phyloP scores from a whole-genome alignment of 1,284 basidiomycete genomes.

The Malassezia yamatoensis region DNA sequence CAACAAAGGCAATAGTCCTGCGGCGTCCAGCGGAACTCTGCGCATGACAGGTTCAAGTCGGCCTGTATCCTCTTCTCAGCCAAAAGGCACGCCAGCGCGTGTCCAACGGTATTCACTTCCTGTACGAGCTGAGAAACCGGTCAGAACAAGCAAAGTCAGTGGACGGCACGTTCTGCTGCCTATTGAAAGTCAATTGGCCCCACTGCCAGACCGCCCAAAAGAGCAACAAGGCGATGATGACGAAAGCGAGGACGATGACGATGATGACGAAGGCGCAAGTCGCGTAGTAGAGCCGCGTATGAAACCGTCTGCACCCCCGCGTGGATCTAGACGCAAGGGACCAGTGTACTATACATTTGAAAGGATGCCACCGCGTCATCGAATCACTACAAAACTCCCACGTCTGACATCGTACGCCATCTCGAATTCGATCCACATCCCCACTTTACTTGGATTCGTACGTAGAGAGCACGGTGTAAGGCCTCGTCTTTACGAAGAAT shows the following conservation, averaged over 20 bases:
- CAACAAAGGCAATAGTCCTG: background rate
- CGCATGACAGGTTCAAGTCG: background rate
- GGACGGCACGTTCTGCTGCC: slow-evolving; percentile 85
- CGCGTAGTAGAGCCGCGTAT: slow-evolving; percentile 14
- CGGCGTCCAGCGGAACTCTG: background rate
- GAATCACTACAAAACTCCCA: slow-evolving; percentile 34
- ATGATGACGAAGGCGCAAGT: slow-evolving; percentile 22
- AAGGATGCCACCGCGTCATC: slow-evolving; percentile 34
- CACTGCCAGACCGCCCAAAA: slow-evolving; percentile 52
- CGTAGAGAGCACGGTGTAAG: slow-evolving; percentile 85
- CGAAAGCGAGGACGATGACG: slow-evolving; percentile 37
- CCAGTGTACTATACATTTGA: slow-evolving; percentile 46
- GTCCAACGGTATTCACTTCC: slow-evolving; percentile 43
- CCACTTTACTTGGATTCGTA: slow-evolving; percentile 55
- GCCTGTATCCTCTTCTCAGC: slow-evolving; percentile 18
- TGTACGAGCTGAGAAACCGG: slow-evolving; percentile 51
- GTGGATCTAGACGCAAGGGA: slow-evolving; percentile 25
- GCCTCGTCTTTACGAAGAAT: slow-evolving; percentile 83
- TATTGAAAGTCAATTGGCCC: slow-evolving; percentile 77
- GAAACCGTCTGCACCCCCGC: slow-evolving; percentile 15
- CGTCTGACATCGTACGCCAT: slow-evolving; percentile 62
- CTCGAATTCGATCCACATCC: slow-evolving; percentile 56
- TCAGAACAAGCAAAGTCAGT: slow-evolving; percentile 74
- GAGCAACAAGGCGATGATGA: slow-evolving; percentile 40
- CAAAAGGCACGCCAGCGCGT: slow-evolving; percentile 43